phyloP scores from a whole-genome alignment of 2,329 filamentous ascomycete genomes.

The Bipolaris cookei region DNA sequence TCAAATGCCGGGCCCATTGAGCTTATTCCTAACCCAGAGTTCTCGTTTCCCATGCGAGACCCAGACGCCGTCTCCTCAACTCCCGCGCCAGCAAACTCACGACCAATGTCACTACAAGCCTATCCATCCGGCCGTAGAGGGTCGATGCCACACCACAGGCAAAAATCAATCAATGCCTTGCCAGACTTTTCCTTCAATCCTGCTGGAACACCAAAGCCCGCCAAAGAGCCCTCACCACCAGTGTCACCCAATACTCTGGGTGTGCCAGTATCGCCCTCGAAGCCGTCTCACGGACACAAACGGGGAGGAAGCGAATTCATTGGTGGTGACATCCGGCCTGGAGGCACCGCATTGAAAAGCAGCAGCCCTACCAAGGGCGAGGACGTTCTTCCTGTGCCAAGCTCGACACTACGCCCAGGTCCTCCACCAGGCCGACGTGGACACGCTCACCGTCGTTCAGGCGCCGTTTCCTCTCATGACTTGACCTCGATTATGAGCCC shows the following conservation, averaged over 20 bases:
- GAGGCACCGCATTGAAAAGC: slow-evolving; percentile 65
- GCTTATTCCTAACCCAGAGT: slow-evolving; percentile 56
- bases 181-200: slow-evolving; percentile 60
- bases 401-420: slow-evolving; percentile 56
- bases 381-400: slow-evolving; percentile 63
- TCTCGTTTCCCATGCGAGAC: slow-evolving; percentile 55
- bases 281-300: slow-evolving; percentile 66
- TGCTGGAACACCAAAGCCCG: slow-evolving; percentile 45
- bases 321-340: slow-evolving; percentile 67
- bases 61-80: slow-evolving; percentile 36
- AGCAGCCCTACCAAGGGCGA: slow-evolving; percentile 73
- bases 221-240: slow-evolving; percentile 44
- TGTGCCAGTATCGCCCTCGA: slow-evolving; percentile 56
- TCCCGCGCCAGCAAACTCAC: slow-evolving; percentile 44
- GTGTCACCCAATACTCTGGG: slow-evolving; percentile 48
- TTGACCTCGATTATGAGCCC: slow-evolving; percentile 72
- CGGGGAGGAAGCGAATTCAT: slow-evolving; percentile 87
- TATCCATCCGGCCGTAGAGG: slow-evolving; percentile 44
- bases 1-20: slow-evolving; percentile 49
- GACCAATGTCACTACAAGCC: slow-evolving; percentile 48
- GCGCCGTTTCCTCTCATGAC: slow-evolving; percentile 83
- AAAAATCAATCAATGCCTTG: slow-evolving; percentile 53
- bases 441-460: slow-evolving; percentile 81
- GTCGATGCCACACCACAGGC: slow-evolving; percentile 45
- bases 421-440: slow-evolving; percentile 65